phyloP scores from a whole-genome alignment of 2,329 filamentous ascomycete species.

The Microcyclospora pomicola region DNA sequence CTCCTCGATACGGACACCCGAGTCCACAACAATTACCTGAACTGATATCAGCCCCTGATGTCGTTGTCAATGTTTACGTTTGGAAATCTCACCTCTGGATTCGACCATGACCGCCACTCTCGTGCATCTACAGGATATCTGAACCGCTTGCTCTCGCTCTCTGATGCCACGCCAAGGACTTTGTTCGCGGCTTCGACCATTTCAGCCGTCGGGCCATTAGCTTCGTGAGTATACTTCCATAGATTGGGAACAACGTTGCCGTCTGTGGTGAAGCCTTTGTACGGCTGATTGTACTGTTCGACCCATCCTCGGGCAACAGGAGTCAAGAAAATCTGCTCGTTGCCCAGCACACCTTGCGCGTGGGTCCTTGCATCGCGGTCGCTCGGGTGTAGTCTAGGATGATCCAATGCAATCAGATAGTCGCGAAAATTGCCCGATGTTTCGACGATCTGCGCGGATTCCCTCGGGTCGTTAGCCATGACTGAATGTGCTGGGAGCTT shows the following conservation, averaged over 20 bases:
- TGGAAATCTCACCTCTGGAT: constrained; percentile 42
- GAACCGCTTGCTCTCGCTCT: constrained; percentile 35
- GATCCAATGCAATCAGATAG: constrained; percentile 12
- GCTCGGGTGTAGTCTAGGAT: constrained; percentile 12
- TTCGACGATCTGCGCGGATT: constrained; percentile 11
- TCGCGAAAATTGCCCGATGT: constrained; percentile 12
- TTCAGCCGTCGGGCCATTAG: constrained; percentile 33
- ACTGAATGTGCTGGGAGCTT: too few relatives aligned
- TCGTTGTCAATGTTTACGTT: too few relatives aligned
- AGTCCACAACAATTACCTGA: constrained; percentile 48
- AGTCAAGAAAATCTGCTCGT: constrained; percentile 12
- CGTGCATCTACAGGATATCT: constrained; percentile 51
- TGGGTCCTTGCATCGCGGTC: constrained; percentile 13
- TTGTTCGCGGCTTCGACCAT: constrained; percentile 40
- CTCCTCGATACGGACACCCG: constrained; percentile 54
- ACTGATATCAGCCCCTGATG: neutral
- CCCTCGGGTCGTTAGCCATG: constrained; percentile 10
- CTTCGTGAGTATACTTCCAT: constrained; percentile 7
- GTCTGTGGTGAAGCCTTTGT: constrained; percentile 54
- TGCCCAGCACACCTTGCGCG: constrained; percentile 10
- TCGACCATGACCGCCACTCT: constrained; percentile 57
- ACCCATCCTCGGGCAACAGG: constrained; percentile 16
- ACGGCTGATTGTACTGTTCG: constrained; percentile 42
- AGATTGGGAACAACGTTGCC: constrained; percentile 29
- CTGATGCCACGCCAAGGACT: constrained; percentile 2